Percentiles rank a stretch among this genome's conserved stretches.
These are phyloP conservation scores for Pinus tabuliformis DNA, from an alignment of 75 land plant genomes.

Conservation along the genomic window DNA sequence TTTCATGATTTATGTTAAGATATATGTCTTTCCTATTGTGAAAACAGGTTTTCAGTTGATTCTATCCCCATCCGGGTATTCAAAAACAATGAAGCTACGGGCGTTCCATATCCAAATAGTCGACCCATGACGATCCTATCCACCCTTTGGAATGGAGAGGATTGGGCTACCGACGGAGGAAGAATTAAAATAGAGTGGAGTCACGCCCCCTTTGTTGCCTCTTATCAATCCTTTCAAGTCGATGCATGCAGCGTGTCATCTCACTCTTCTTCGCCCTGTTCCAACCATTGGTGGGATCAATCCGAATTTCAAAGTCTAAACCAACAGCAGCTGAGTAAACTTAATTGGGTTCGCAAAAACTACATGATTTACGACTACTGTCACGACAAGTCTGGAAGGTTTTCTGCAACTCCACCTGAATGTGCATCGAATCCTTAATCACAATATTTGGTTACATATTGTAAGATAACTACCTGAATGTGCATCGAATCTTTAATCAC, in stretches of 20 bases:
- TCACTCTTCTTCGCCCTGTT: background rate
- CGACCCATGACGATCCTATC: conserved; percentile 27
- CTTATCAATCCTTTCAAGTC: conserved; percentile 19
- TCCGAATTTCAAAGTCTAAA: conserved; percentile 6
- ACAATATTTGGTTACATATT: background rate
- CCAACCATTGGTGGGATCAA: background rate
- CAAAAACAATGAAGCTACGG: conserved; percentile 33
- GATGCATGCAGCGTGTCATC: conserved; percentile 21
- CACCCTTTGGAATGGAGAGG: conserved; percentile 34
- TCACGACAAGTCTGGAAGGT: conserved; percentile 17
- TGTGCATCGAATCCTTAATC: background rate
- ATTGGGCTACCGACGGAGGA: conserved; percentile 44
- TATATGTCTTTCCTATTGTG: background rate
- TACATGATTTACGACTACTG: conserved; percentile 26
- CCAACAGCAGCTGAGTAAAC: background rate
- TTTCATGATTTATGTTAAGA: background rate
- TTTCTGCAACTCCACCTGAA: conserved; percentile 13
- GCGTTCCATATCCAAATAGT: conserved; percentile 25
- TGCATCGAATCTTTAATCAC: no score
- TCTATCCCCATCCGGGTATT: conserved; percentile 36
- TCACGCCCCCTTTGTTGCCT: conserved; percentile 31
- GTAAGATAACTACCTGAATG: no score
- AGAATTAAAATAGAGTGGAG: conserved; percentile 32
- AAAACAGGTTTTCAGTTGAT: conserved; percentile 30
- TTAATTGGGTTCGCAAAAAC: conserved; percentile 17